Evolutionary conservation across 441 rosid genomes (phyloP).

Genomic region (Capsella rubella): DNA sequence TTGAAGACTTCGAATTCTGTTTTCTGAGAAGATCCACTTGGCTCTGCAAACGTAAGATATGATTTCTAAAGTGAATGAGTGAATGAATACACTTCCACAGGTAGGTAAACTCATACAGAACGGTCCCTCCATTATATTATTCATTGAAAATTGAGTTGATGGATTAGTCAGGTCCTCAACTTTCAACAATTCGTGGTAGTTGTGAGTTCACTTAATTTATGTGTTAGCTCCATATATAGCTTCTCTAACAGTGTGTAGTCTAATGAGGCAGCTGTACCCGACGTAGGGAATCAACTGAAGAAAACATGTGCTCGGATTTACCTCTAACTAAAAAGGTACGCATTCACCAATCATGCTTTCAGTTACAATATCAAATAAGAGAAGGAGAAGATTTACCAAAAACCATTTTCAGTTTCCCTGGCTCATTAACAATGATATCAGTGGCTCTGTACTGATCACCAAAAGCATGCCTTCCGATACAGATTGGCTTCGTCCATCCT

Average conservation of each 20-base stretch:
- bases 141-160: not conserved
- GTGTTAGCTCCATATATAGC: slow-evolving; percentile 12
- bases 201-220: not conserved
- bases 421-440: slow-evolving; percentile 65
- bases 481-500: slow-evolving; percentile 97
- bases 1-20: slow-evolving; percentile 70
- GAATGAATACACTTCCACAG: slow-evolving; percentile 1
- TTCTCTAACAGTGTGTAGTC: slow-evolving; percentile 1
- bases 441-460: slow-evolving; percentile 96
- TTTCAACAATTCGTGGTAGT: not conserved
- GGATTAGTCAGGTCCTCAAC: slow-evolving; percentile 2
- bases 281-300: too few relatives aligned
- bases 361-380: slow-evolving; percentile 6
- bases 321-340: slow-evolving; percentile 5
- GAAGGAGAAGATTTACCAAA: slow-evolving; percentile 58
- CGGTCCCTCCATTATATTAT: not conserved
- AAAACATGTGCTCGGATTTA: not conserved
- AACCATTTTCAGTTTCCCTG: slow-evolving; percentile 81
- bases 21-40: slow-evolving; percentile 58
- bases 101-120: not conserved
- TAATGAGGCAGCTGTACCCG: not conserved
- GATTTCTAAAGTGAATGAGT: slow-evolving; percentile 2
- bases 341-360: slow-evolving; percentile 5
- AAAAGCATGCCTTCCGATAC: slow-evolving; percentile 98
- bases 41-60: slow-evolving; percentile 51